These are phyloP conservation scores for Urtica urens DNA, from an alignment of 306 rosid genomes.

Conservation along the genomic window DNA sequence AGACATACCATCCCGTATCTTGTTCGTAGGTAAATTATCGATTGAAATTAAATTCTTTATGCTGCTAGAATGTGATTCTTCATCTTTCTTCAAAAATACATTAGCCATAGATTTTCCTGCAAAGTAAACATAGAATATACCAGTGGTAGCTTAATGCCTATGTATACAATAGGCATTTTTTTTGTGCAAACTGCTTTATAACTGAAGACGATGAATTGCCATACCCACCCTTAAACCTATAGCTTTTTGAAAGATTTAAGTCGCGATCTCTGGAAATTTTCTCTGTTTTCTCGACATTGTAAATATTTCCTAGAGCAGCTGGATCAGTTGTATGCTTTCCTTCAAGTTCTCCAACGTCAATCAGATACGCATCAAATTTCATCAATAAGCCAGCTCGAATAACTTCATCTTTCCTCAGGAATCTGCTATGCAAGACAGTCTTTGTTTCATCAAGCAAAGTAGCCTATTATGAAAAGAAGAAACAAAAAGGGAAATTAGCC, in stretches of 20 bases:
- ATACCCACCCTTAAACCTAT: conserved; percentile 35
- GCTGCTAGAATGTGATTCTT: conserved; percentile 23
- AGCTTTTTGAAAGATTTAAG: conserved; percentile 17
- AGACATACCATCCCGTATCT: conserved; percentile 49
- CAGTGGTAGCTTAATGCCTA: conserved; percentile 16
- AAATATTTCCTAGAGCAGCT: conserved; percentile 17
- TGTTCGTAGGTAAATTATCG: conserved; percentile 23
- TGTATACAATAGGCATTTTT: background rate
- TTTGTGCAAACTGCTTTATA: background rate
- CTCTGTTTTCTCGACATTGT: conserved; percentile 17
- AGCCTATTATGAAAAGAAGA: conserved; percentile 27
- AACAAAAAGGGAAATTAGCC: conserved; percentile 3
- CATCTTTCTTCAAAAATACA: conserved; percentile 25
- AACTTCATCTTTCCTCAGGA: conserved; percentile 48
- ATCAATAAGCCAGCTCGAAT: conserved; percentile 41
- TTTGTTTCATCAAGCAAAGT: conserved; percentile 48
- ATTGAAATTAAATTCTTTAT: conserved; percentile 28
- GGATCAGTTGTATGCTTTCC: conserved; percentile 29
- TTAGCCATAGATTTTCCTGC: conserved; percentile 31
- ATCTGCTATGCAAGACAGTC: conserved; percentile 44
- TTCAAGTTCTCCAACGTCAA: conserved; percentile 51
- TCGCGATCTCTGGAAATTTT: conserved; percentile 20
- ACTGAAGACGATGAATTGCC: background rate
- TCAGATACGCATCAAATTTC: conserved; percentile 49
- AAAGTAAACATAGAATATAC: conserved; percentile 22